Conservation (phyloP, 1,284 basidiomycete species). For the Apiotrichum montevideense region DNA sequence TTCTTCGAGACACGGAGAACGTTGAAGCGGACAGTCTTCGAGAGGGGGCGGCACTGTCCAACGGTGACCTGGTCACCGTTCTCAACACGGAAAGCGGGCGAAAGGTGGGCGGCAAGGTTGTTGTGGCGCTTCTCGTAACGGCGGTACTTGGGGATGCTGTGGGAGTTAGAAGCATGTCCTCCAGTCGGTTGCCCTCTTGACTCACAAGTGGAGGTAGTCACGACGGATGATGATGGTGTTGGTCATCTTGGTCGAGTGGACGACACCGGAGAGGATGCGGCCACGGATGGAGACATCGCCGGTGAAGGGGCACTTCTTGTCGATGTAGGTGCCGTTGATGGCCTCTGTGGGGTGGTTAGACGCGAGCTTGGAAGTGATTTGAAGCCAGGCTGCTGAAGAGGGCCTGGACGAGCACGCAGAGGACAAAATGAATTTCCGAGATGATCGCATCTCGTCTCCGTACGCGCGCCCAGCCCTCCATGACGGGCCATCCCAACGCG, state of each 20-base stretch:
- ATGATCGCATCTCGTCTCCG: too few species aligned
- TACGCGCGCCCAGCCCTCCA: too few species aligned
- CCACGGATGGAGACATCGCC: slow-evolving; percentile 96
- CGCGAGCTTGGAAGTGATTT: not conserved
- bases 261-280: slow-evolving; percentile 94
- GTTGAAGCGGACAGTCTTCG: slow-evolving; percentile 99
- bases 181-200: not conserved
- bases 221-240: slow-evolving; percentile 97
- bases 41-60: slow-evolving; percentile 98
- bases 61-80: slow-evolving; percentile 90
- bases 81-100: slow-evolving; percentile 97
- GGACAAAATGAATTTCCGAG: too few species aligned
- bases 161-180: not conserved
- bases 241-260: slow-evolving; percentile 97
- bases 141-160: slow-evolving; percentile 89
- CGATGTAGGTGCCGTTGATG: slow-evolving; percentile 95
- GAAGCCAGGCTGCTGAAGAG: too few species aligned
- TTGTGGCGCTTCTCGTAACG: slow-evolving; percentile 98
- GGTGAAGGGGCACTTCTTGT: slow-evolving; percentile 99
- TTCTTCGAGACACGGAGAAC: slow-evolving; percentile 82
- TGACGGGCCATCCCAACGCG: not conserved
- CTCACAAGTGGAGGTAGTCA: slow-evolving; percentile 85
- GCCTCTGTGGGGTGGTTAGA: slow-evolving; percentile 68
- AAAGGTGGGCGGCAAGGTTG: slow-evolving; percentile 95
- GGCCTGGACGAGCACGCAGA: too few species aligned